A percentile compares a stretch with the other conserved stretches of the same genome.
These are phyloP conservation scores for Saccharomyces hybrid DNA, from an alignment of 1,139 yeast species.

Conservation along the genomic window DNA sequence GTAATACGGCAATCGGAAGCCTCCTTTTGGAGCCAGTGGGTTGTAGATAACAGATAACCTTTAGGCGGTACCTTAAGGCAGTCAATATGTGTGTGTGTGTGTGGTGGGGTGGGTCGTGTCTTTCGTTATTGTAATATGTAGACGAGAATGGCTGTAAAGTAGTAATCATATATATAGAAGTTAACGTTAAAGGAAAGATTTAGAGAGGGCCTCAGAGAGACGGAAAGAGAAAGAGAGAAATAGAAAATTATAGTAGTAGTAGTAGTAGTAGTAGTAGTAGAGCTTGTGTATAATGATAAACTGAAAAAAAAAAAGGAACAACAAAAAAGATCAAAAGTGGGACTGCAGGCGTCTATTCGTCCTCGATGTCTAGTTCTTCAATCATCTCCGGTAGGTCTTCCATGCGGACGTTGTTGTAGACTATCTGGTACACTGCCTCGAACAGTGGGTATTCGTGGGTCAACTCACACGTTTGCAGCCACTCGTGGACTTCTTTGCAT, in stretches of 20 bases:
- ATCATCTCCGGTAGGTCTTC: conserved; percentile 54
- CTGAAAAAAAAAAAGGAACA: neutral
- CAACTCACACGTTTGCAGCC: conserved; percentile 53
- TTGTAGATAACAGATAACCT: neutral
- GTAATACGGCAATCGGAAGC: neutral
- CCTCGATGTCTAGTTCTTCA: conserved; percentile 34
- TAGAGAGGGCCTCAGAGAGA: too few relatives aligned
- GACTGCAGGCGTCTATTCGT: neutral
- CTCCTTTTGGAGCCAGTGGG: neutral
- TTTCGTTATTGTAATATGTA: neutral
- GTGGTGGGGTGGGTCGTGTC: neutral
- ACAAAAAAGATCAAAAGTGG: neutral
- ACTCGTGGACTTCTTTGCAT: conserved; percentile 78
- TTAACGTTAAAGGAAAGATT: neutral
- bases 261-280: neutral
- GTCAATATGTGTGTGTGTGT: too few relatives aligned
- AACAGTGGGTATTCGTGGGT: conserved; percentile 75
- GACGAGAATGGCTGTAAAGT: neutral
- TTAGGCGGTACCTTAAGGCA: neutral
- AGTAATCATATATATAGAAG: neutral
- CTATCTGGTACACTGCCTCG: conserved; percentile 72
- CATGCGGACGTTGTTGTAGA: conserved; percentile 61
- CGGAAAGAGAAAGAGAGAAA: neutral
- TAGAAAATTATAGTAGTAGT: neutral
- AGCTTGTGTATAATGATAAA: conserved; percentile 1